A percentile compares a stretch with the other conserved stretches of the same genome.
These are phyloP conservation scores for Periconia macrospinosa DNA, from an alignment of 2,329 filamentous ascomycete genomes.

Conservation along the genomic window DNA sequence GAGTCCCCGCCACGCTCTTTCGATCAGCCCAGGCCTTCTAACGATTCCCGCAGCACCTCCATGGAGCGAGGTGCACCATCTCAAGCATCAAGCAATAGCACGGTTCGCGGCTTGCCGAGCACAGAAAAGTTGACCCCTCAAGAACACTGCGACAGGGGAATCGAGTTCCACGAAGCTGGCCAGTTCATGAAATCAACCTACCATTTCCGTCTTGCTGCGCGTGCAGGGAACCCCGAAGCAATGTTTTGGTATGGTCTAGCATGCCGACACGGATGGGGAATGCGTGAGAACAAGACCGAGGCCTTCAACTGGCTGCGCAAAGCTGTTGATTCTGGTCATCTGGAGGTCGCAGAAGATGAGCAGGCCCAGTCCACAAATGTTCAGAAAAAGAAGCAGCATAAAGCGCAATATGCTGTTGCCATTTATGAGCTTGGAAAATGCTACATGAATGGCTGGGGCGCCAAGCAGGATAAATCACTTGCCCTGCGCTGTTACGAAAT, in stretches of 20 bases:
- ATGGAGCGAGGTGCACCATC: constrained; percentile 34
- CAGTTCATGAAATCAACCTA: constrained; percentile 93
- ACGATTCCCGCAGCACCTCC: constrained; percentile 17
- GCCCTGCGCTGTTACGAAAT: constrained; percentile 95
- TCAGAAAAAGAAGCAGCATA: constrained; percentile 76
- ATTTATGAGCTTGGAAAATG: constrained; percentile 96
- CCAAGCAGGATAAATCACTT: constrained; percentile 85
- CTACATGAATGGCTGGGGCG: constrained; percentile 98
- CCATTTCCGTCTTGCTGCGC: constrained; percentile 86
- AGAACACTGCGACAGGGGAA: constrained; percentile 87
- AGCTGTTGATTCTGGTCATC: constrained; percentile 79
- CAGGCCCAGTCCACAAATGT: constrained; percentile 64
- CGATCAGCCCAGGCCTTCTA: constrained; percentile 25
- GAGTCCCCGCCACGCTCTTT: constrained; percentile 44
- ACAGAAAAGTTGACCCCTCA: constrained; percentile 74
- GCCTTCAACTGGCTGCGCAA: constrained; percentile 91
- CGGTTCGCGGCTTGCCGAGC: constrained; percentile 49
- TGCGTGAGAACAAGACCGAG: constrained; percentile 87
- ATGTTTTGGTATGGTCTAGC: constrained; percentile 97
- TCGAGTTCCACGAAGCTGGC: constrained; percentile 85
- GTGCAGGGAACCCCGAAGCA: constrained; percentile 81
- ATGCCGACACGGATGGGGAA: constrained; percentile 96
- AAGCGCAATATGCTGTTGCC: constrained; percentile 90
- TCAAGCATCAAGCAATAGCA: constrained; percentile 48
- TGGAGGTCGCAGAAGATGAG: constrained; percentile 83